These are phyloP conservation scores for Rhytidiadelphus loreus DNA, from an alignment of 225 moss, liverwort and hornwort species.

Conservation along the genomic window DNA sequence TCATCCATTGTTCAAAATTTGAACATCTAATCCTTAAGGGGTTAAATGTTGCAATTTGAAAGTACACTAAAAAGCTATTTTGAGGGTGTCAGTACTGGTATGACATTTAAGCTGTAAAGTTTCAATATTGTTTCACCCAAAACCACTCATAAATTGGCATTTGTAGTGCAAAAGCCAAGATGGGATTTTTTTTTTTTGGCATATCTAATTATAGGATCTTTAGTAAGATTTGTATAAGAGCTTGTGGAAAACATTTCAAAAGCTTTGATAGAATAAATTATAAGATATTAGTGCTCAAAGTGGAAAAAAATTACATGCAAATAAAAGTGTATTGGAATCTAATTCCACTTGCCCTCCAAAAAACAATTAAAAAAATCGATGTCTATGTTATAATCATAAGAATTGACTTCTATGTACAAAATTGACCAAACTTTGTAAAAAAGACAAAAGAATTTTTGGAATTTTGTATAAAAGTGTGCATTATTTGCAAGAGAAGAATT, in stretches of 20 bases:
- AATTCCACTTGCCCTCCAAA: not conserved
- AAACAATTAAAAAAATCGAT: not conserved
- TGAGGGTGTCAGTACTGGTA: rapidly evolving
- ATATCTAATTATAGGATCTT: not conserved
- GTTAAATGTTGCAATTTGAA: too few relatives aligned
- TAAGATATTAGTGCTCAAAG: not conserved
- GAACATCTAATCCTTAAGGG: too few relatives aligned
- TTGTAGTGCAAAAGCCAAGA: too few relatives aligned
- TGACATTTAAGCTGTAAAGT: not conserved
- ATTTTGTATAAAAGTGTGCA: not conserved
- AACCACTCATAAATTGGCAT: not conserved
- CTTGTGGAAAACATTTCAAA: not conserved
- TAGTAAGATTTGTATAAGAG: not conserved
- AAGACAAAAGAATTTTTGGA: not conserved
- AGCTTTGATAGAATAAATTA: not conserved
- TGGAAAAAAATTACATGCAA: not conserved
- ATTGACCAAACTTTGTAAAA: not conserved
- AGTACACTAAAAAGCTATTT: not conserved
- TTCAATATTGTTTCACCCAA: not conserved
- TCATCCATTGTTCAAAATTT: too few relatives aligned
- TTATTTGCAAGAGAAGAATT: not conserved
- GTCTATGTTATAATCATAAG: not conserved
- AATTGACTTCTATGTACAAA: not conserved
- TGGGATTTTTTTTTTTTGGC: too few relatives aligned
- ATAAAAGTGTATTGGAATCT: not conserved